phyloP scores from a whole-genome alignment of 305 asterid species.

The Plantago rigida region DNA sequence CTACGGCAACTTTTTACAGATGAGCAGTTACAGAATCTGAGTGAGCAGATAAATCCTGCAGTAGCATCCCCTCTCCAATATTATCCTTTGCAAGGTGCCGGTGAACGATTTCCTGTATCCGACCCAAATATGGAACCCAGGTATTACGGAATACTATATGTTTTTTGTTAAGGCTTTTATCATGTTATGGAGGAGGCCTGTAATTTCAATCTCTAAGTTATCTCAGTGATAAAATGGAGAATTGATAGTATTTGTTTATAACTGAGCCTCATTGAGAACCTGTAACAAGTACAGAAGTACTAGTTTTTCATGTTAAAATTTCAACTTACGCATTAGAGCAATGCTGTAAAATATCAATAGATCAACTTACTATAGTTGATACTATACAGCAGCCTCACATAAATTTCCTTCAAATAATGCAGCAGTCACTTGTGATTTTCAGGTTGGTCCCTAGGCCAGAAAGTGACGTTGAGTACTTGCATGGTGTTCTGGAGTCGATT shows the following conservation, averaged over 20 bases:
- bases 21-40: conserved; percentile 58
- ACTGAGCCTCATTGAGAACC: no score
- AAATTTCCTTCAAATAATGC: no score
- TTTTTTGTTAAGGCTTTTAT: background rate
- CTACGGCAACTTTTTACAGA: conserved; percentile 69
- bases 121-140: conserved; percentile 80
- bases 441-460: conserved; percentile 82
- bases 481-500: conserved; percentile 81
- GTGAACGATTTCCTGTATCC: conserved; percentile 79
- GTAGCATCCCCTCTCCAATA: conserved; percentile 63
- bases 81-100: conserved; percentile 61
- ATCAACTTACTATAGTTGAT: no score
- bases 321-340: no score
- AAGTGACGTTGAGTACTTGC: conserved; percentile 64
- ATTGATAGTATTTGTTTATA: background rate
- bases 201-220: no score
- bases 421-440: conserved; percentile 14
- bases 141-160: conserved; percentile 23
- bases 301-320: no score
- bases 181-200: background rate
- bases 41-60: conserved; percentile 58
- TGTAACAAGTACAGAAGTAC: no score
- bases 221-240: no score
- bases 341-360: no score
- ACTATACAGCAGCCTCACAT: no score